Base-by-base conservation (phyloP, 495 filamentous ascomycete species). In the Baudoinia panamericana region DNA sequence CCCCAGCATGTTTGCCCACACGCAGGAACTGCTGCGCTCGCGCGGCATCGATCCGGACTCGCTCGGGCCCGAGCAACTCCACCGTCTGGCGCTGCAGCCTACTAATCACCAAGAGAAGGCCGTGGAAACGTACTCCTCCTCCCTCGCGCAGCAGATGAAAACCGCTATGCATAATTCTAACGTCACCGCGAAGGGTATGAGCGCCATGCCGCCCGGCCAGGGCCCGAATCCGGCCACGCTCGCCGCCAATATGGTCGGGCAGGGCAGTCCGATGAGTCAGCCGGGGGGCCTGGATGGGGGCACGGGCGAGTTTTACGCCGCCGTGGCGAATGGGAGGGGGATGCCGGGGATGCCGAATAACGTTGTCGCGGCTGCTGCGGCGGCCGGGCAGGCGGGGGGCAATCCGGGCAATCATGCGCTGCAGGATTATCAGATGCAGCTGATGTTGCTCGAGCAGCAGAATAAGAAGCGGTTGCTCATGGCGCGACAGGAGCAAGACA, bases 351-450 rank as follows among this genome's bases (percentile, higher is more conserved):
- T 4, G 28, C 24, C 33, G 17, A 13, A 8, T 10, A 30, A 24
- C 19, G 44, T 23, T 16, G 39, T 23, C 10, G 36, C 28, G 19
- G 34, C 30, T 24, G 44, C 27, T 16, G 39, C 26, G 11, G 36
- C 28, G 19, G 43, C 32, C 72, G 70, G 45, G 65, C 68, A 56
- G 63, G 68, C 28, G 56, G 57, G 10, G 67, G 65, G 38, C 59
- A 59, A 43, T 19, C 71, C 73, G 36, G 84, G 84, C 56, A 94
- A 90, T 54, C 87, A 94, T 59, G 92, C 92, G 26, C 68, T 97
- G 39, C 88, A 95, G 58, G 92, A 96, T 59, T 96, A 97, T 61
- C 90, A 97, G 64, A 94, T 95, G 90, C 90, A 97, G 55, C 67
- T 97, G 56, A 95, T 96, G 90, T 61, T 97, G 39, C 76, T 97